Percentiles rank a stretch among this genome's conserved stretches.
Evolutionary conservation across 768 basidiomycete species (phyloP).

Genomic region (Coprinopsis sp.): DNA sequence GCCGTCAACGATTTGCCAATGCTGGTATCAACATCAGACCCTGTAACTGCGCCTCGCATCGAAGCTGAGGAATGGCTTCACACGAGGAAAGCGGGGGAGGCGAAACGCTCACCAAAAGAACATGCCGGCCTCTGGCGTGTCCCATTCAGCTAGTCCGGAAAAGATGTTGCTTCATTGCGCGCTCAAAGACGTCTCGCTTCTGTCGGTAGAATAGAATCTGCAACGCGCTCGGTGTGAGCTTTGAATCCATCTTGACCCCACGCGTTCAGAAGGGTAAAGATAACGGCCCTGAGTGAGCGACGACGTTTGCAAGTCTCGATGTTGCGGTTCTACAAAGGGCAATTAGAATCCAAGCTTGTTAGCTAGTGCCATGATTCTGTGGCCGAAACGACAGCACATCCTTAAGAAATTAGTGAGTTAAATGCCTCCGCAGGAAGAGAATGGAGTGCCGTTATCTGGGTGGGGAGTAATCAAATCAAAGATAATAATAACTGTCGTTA

Average conservation of each 20-base stretch:
- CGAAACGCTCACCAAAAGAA: constrained; percentile 77
- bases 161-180: constrained; percentile 72
- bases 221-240: constrained; percentile 60
- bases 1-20: too few species aligned
- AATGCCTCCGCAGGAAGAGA: too few species aligned
- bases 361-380: too few species aligned
- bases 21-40: too few species aligned
- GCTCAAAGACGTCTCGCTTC: constrained; percentile 76
- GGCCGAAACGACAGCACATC: too few species aligned
- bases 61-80: not conserved
- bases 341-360: too few species aligned
- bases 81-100: constrained; percentile 6
- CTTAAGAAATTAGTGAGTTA: too few species aligned
- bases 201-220: constrained; percentile 69
- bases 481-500: too few species aligned
- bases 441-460: too few species aligned
- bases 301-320: constrained; percentile 63
- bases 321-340: constrained; percentile 53
- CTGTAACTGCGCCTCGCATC: too few species aligned
- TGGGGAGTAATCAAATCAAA: too few species aligned
- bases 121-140: constrained; percentile 73
- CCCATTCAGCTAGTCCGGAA: constrained; percentile 72
- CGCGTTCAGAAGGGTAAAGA: constrained; percentile 48
- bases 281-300: constrained; percentile 62
- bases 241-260: constrained; percentile 80